Evolutionary conservation across 2,329 filamentous ascomycete genomes (phyloP), one percentile per base, ranked within the genome.

Genomic region (Peltaster fructicola): DNA sequence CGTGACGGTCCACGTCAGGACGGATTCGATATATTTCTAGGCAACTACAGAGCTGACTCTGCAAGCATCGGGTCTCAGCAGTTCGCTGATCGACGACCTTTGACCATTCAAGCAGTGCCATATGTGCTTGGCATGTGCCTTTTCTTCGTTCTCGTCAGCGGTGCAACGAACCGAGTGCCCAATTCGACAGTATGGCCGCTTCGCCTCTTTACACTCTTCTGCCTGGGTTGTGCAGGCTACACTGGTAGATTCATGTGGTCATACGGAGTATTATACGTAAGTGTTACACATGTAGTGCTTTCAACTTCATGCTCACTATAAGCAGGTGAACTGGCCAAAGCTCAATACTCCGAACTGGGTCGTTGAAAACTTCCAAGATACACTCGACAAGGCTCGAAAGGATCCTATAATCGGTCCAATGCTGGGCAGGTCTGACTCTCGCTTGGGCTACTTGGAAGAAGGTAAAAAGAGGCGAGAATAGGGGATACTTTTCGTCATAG

Each of bases 381-480:
- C 85, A 25, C 69, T 92, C 37, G 63, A 65, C 38, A 78, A 81
- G 46, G 82, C 84, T 8, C 65, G 73, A 36, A 82, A 88, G 45
- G 80, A 91, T 45, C 68, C 72, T 30, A 50, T 98, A 10, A 64
- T 95, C 23, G 88, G 88, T 3, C 56, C 67, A 8, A 66, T 91
- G 32, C 64, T 90, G 12, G 51, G 51, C 10, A 66, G 80, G 33
- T 92, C 81, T 54, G 79, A 78, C 36, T 74, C 76, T 20, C 65
- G 80, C 33, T 73, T 90, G 39, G 65, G 80, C 15, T 88, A 76
- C 39, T 69, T 90, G 27, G 88, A 98, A 51, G 88, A 98, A 54
- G 88, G 88, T 26, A 98, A 98, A 66, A 98, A 93, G 67, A 79
- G 88, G 49, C 90, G 91, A 45, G 88, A 98, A 50, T 84, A 51